Evolutionary conservation across 2,329 filamentous ascomycete species (phyloP), one percentile per base, ranked within the genome.

Genomic region (Trichoderma cornu-damae): DNA sequence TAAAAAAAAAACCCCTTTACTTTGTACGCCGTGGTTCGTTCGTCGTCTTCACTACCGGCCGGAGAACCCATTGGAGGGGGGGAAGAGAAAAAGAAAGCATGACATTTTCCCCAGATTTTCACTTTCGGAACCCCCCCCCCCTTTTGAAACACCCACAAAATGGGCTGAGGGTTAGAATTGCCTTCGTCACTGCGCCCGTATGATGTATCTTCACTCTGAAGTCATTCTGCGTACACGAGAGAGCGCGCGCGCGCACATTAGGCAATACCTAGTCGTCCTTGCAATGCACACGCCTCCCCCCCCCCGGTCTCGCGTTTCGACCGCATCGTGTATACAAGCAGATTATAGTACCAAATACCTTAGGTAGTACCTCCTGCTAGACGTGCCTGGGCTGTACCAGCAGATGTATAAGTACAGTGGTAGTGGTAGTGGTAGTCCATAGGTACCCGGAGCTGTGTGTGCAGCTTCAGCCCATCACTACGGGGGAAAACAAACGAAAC

Each of bases 41-140:
- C n/a, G n/a, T n/a, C n/a, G n/a, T n/a, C n/a, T n/a, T n/a, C n/a
- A n/a, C n/a, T n/a, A n/a, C n/a, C n/a, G n/a, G n/a, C n/a, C n/a
- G 42, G n/a, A n/a, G n/a, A 22, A 22, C 51, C 49, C 51, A 54
- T n/a, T n/a, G n/a, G n/a, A n/a, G n/a, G n/a, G n/a, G n/a, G 42
- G 20, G 37, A 11, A 14, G 16, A 54, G 30, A 32, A n/a, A 44
- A 28, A 12, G 43, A 32, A 35, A 44, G 49, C 49, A 54, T 53
- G 57, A 22, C 37, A 43, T 49, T 59, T n/a, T 59, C 57, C 57
- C 57, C 57, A 54, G 57, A 59, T 59, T 54, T 58, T 54, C 43
- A 24, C 34, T 38, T 38, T 28, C 40, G 24, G 47, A 37, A 32
- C 48, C 42, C 42, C 56, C 42, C 34, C 48, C 48, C 42, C 42